Evolutionary conservation across 2,329 filamentous ascomycete species (phyloP), one percentile per base, ranked within the genome.

Genomic region (Tolypocladium paradoxum): DNA sequence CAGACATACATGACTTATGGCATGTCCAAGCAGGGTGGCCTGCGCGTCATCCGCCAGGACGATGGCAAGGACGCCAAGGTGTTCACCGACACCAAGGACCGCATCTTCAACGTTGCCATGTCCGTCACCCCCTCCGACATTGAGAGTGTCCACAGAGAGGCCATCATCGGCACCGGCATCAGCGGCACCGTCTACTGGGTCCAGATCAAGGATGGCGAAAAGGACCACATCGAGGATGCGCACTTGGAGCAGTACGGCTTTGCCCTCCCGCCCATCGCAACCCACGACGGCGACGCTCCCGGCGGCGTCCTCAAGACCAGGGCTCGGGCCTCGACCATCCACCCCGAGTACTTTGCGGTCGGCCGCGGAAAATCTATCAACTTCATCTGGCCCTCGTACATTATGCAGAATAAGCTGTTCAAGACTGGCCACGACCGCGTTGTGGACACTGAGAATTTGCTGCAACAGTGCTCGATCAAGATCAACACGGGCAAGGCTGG

Each of bases 171-270:
- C 40, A 97, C 93, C 53, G 92, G 92, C 55, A 86, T 96, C 61
- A 95, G 92, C 63, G 95, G 93, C 46, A 88, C 91, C 11, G 90
- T 97, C n/a, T 96, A 97, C 73, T 99, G 93, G 88, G 85, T 90
- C 12, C 80, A 88, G 64, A 82, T 95, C 60, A 85, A 83, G 56
- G 85, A 88, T 52, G 79, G 84, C 49, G 80, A 88, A 59, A 88
- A 88, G 62, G 90, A 96, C 61, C 78, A 89, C 55, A 84, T 93
- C 50, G 86, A 89, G 52, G 83, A 88, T 60, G 79, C 85, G 53
- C 82, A 89, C 59, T 81, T 92, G 49, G 90, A 96, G 69, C 84
- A 87, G 58, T 86, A 90, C 62, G 90, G 90, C 53, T 89, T 99
- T 62, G 83, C 92, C 53, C 85, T 99, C 59, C 92, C 93, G 20